Base-by-base conservation (phyloP, 257 asterid species). In the Penstemon newberryi region DNA sequence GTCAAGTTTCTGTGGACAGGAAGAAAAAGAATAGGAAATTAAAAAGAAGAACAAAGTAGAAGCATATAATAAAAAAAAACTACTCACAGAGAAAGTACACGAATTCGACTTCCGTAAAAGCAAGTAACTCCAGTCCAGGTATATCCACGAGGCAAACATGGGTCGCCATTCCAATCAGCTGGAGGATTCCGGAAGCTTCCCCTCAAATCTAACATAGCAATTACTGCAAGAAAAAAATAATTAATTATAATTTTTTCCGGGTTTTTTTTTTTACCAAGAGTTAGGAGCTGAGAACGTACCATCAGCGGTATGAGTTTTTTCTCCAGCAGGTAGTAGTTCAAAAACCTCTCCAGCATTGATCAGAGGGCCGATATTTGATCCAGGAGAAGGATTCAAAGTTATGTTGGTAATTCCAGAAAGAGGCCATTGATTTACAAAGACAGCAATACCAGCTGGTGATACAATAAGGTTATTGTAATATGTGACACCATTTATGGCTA, bases 41-140 rank as follows among this genome's bases (percentile, higher is more conserved):
- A 54, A 6, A 25, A 25, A 56, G 3, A 15, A 58, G 4, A 47
- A 38, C 8, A 41, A 44, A 11, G 43, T 7, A 25, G 47, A 9
- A 40, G 40, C 4, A 58, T 60, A 10, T 40, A 5, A 54, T 46
- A 19, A 46, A 53, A 74, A 63, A 57, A 62, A 77, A 50, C 56
- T 68, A 84, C 99, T 91, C 76, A 94, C 99, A 94, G 67, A 67
- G 85, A 25, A 72, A 75, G 80, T 40, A 94, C 69, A 51, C 99
- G 97, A 70, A 86, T 77, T 55, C 93, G 83, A 25, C 77, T 60
- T 45, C 89, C 96, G 65, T 65, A 81, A 11, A 89, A 80, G 73
- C 99, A 94, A 67, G 89, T 81, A 75, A 94, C 84, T 62, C 99
- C 99, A 19, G 97, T 84, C 99, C 99, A 94, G 19, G 85, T 54